Evolutionary conservation across 2,329 filamentous ascomycete species (phyloP).

Genomic region (Diaporthe longicolla): DNA sequence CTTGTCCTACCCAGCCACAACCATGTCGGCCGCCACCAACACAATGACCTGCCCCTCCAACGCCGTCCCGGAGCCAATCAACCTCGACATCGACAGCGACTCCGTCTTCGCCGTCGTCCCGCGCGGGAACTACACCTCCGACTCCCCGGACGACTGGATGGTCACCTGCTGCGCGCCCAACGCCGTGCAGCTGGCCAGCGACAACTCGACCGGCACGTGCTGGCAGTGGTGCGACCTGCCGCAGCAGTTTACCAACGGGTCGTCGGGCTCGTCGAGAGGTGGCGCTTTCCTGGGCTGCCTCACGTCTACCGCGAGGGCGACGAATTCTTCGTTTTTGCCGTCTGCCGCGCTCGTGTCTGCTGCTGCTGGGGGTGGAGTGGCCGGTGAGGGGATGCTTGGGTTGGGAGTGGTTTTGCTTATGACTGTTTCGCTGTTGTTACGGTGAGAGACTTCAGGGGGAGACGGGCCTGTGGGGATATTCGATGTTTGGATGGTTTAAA

Average conservation of each 20-base stretch:
- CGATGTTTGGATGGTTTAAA: background rate
- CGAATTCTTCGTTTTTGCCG: background rate
- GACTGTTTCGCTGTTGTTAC: background rate
- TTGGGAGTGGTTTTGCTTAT: background rate
- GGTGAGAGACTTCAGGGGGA: background rate
- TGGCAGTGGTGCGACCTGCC: conserved; percentile 21
- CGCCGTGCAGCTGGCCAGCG: background rate
- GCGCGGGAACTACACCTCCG: background rate
- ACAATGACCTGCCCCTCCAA: background rate
- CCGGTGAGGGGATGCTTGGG: background rate
- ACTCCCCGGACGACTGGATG: background rate
- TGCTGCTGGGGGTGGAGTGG: background rate
- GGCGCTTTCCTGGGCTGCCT: background rate
- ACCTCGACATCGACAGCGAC: conserved; percentile 1
- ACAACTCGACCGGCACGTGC: background rate
- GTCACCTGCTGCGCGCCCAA: background rate
- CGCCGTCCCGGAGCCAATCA: background rate
- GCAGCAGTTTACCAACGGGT: background rate
- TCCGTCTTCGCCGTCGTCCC: background rate
- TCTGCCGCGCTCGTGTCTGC: background rate
- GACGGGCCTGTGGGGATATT: background rate
- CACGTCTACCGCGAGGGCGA: background rate
- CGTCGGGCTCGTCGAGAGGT: background rate
- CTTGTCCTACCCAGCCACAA: background rate
- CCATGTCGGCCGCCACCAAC: background rate